Evolutionary conservation across 2,329 filamentous ascomycete species (phyloP).

Genomic region (Monilinia aucupariae): DNA sequence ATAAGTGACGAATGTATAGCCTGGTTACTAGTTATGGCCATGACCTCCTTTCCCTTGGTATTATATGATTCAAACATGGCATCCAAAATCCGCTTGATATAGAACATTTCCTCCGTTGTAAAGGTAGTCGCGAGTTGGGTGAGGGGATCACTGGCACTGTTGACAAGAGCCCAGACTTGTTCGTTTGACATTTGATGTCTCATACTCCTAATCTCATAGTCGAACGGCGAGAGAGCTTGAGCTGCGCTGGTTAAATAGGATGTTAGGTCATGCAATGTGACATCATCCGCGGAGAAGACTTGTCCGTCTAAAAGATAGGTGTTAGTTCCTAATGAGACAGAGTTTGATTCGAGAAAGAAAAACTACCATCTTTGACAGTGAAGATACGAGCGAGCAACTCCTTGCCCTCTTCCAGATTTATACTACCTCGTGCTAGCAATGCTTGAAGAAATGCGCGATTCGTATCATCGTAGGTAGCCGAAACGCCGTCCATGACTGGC

Average conservation of each 20-base stretch:
- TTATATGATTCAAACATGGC: slow-evolving; percentile 91
- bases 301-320: slow-evolving; percentile 36
- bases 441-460: slow-evolving; percentile 90
- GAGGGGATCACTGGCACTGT: slow-evolving; percentile 76
- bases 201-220: slow-evolving; percentile 78
- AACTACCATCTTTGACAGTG: slow-evolving; percentile 41
- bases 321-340: background rate
- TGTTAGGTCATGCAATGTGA: slow-evolving; percentile 63
- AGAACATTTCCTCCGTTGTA: slow-evolving; percentile 78
- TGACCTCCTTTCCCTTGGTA: slow-evolving; percentile 68
- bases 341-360: background rate
- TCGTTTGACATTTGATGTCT: slow-evolving; percentile 62
- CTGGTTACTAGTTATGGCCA: slow-evolving; percentile 76
- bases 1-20: slow-evolving; percentile 66
- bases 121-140: slow-evolving; percentile 84
- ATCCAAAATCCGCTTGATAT: slow-evolving; percentile 81
- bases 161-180: slow-evolving; percentile 78
- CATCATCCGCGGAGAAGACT: slow-evolving; percentile 50
- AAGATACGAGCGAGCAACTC: slow-evolving; percentile 72
- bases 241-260: slow-evolving; percentile 67
- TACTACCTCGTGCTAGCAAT: slow-evolving; percentile 69
- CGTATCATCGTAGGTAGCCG: slow-evolving; percentile 43
- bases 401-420: slow-evolving; percentile 70
- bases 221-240: slow-evolving; percentile 67
- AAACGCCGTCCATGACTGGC: background rate